Conservation (phyloP, 345 rosid genomes). For the Citrus glauca region DNA sequence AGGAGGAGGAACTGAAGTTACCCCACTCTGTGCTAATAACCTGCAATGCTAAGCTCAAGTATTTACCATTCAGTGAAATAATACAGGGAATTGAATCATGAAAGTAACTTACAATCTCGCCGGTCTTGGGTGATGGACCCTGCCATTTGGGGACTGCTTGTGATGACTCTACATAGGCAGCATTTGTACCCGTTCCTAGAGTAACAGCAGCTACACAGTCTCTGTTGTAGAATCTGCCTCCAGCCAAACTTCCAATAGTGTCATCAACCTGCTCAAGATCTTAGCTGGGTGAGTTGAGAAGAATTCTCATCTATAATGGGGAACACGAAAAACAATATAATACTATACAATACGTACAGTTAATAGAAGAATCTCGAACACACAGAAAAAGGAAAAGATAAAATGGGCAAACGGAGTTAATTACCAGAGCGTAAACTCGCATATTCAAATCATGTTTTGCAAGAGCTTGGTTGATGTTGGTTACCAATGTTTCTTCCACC, state of each 20-base stretch:
- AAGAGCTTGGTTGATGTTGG: constrained; percentile 42
- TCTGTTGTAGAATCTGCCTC: constrained; percentile 54
- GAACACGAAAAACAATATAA: neutral
- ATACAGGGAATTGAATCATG: neutral
- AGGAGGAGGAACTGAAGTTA: constrained; percentile 45
- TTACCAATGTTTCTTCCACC: constrained; percentile 28
- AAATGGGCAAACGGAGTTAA: too few relatives aligned
- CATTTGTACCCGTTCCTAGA: constrained; percentile 50
- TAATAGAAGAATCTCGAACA: neutral
- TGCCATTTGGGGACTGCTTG: constrained; percentile 38
- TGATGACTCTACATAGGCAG: constrained; percentile 48
- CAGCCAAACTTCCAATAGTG: constrained; percentile 51
- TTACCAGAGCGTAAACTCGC: constrained; percentile 32
- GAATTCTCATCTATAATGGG: neutral
- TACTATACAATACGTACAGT: neutral
- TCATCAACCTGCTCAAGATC: constrained; percentile 43
- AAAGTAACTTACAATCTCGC: constrained; percentile 37
- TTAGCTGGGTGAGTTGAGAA: neutral
- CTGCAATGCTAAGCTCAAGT: constrained; percentile 23
- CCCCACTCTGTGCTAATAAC: constrained; percentile 64
- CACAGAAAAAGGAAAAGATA: too few relatives aligned
- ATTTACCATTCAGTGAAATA: neutral
- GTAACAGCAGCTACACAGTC: constrained; percentile 56
- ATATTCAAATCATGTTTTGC: constrained; percentile 36
- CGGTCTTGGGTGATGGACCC: constrained; percentile 27